Conservation (phyloP, 2,329 filamentous ascomycete species). For the Tolypocladium ophioglossoides region DNA sequence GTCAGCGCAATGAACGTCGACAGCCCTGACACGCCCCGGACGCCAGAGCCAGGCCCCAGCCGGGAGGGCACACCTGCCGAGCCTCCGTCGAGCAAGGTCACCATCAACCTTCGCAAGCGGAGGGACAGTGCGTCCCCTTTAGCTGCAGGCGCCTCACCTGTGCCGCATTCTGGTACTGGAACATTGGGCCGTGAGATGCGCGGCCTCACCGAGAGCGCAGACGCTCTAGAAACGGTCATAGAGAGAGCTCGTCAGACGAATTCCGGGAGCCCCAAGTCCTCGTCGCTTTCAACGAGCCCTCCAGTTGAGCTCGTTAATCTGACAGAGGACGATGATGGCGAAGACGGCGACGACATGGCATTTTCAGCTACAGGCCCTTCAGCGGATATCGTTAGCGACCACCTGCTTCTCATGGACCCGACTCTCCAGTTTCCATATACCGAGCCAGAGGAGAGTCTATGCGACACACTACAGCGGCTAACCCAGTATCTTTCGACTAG, state of each 20-base stretch:
- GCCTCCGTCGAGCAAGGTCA: constrained; percentile 46
- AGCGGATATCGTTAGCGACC: constrained; percentile 11
- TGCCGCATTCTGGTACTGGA: background rate
- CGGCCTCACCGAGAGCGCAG: background rate
- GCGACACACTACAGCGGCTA: constrained; percentile 23
- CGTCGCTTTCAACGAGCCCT: constrained; percentile 21
- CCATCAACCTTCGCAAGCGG: constrained; percentile 45
- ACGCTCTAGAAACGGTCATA: background rate
- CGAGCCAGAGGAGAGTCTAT: constrained; percentile 18
- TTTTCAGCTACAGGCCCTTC: constrained; percentile 22
- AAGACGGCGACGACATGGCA: constrained; percentile 15
- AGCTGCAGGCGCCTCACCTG: background rate
- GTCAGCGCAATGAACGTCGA: constrained; percentile 27
- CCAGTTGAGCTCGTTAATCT: constrained; percentile 32
- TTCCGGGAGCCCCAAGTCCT: background rate
- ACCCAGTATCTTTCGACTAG: constrained; percentile 24
- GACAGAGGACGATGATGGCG: constrained; percentile 18
- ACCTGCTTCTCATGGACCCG: constrained; percentile 25
- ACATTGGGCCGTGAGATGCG: background rate
- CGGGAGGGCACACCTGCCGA: constrained; percentile 20
- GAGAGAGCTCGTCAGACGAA: background rate
- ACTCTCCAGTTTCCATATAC: constrained; percentile 36
- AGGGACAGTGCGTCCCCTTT: constrained; percentile 1
- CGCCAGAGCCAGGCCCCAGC: constrained; percentile 24
- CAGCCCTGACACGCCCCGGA: constrained; percentile 21